phyloP scores from a whole-genome alignment of 2,329 filamentous ascomycete species.

The Aspergillus uvarum region DNA sequence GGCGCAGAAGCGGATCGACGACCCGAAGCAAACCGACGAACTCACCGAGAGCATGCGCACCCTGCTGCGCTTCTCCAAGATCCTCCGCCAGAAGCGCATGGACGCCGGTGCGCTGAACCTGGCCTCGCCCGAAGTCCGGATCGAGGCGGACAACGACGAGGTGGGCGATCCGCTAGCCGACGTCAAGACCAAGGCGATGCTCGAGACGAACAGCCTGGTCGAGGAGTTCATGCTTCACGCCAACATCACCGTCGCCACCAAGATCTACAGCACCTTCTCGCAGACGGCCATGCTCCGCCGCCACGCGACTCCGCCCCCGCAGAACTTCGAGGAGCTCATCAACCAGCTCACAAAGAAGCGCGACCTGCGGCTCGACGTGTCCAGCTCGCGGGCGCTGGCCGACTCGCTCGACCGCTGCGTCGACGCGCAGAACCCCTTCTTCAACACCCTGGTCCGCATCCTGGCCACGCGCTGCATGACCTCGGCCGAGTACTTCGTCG shows the following conservation, averaged over 20 bases:
- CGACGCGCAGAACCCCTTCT: conserved; percentile 82
- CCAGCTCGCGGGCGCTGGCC: conserved; percentile 89
- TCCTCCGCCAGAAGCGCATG: conserved; percentile 92
- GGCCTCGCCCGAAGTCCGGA: conserved; percentile 95
- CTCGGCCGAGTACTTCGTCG: conserved; percentile 96
- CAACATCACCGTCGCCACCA: conserved; percentile 89
- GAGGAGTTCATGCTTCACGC: conserved; percentile 99
- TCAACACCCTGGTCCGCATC: conserved; percentile 97
- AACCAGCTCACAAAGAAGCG: conserved; percentile 89
- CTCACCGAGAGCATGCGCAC: conserved; percentile 86
- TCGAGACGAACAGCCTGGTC: conserved; percentile 95
- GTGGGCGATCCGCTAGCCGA: conserved; percentile 88
- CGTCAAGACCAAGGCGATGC: conserved; percentile 88
- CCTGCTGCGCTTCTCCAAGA: conserved; percentile 84
- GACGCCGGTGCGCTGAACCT: conserved; percentile 92
- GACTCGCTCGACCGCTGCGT: conserved; percentile 85
- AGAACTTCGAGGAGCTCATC: conserved; percentile 91
- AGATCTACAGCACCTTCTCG: conserved; percentile 87
- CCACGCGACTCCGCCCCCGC: conserved; percentile 87
- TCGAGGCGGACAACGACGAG: conserved; percentile 92
- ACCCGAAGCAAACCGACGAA: conserved; percentile 80
- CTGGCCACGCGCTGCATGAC: conserved; percentile 99
- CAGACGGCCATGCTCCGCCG: conserved; percentile 92
- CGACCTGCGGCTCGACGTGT: conserved; percentile 73
- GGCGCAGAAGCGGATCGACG: conserved; percentile 91